A percentile compares a stretch with the other conserved stretches of the same genome.
Conservation (phyloP, 192 early-diverging fungal genomes). For the Backusella parvicylindrica region DNA sequence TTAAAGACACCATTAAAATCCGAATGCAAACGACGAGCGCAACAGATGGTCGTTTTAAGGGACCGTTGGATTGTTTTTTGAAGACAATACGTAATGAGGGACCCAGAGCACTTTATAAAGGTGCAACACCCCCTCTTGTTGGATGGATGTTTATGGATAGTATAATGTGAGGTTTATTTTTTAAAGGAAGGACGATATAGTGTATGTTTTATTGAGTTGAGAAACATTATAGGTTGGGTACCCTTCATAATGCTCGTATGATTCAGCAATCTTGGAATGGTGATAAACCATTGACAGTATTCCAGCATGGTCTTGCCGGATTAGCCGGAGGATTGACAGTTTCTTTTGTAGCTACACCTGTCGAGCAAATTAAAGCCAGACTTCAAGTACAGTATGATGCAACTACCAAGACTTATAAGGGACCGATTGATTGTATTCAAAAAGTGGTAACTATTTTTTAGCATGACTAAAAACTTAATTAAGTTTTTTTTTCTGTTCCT, state of each 20-base stretch:
- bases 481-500: neutral
- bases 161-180: constrained; percentile 49
- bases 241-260: constrained; percentile 78
- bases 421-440: constrained; percentile 82
- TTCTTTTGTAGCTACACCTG: constrained; percentile 76
- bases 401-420: constrained; percentile 67
- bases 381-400: constrained; percentile 77
- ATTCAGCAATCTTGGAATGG: constrained; percentile 59
- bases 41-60: constrained; percentile 63
- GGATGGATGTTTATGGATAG: constrained; percentile 92
- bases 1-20: constrained; percentile 73
- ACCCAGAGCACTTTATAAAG: constrained; percentile 82
- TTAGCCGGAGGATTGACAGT: constrained; percentile 74
- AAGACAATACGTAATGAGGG: constrained; percentile 69
- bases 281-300: constrained; percentile 51
- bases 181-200: neutral
- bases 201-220: neutral
- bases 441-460: constrained; percentile 49
- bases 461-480: neutral
- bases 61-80: constrained; percentile 66
- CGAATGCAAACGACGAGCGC: constrained; percentile 70
- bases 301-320: constrained; percentile 71
- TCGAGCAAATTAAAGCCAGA: constrained; percentile 70
- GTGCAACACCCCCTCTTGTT: constrained; percentile 86
- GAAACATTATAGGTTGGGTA: constrained; percentile 62